Conservation (phyloP, 1,284 basidiomycete genomes). For the Sparassis latifolia region DNA sequence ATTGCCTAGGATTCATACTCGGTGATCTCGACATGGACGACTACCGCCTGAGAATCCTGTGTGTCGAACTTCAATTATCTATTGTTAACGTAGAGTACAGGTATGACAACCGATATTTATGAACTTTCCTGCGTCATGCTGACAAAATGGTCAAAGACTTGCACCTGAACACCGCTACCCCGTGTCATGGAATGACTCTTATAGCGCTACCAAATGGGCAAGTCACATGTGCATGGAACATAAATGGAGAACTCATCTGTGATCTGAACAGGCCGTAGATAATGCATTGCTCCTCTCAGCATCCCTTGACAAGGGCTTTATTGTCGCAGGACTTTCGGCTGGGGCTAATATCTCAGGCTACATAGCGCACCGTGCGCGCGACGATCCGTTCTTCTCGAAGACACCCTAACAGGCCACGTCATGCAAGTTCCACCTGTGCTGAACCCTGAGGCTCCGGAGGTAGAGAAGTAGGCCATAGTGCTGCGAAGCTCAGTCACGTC, state of each 20-base stretch:
- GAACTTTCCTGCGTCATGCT: background rate
- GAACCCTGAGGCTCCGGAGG: constrained; percentile 4
- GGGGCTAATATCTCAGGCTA: constrained; percentile 16
- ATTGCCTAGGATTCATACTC: constrained; percentile 6
- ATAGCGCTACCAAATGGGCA: constrained; percentile 18
- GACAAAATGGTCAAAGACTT: constrained; percentile 2
- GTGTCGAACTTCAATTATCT: constrained; percentile 12
- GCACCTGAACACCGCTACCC: constrained; percentile 16
- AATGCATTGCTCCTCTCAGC: constrained; percentile 7
- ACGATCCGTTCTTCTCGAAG: constrained; percentile 14
- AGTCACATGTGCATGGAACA: too few relatives aligned
- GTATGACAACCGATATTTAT: constrained; percentile 1
- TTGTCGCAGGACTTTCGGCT: constrained; percentile 16
- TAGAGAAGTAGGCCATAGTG: background rate
- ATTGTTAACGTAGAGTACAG: constrained; percentile 18
- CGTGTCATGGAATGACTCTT: constrained; percentile 11
- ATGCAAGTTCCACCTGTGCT: constrained; percentile 9
- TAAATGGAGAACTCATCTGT: too few relatives aligned
- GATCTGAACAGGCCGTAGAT: constrained; percentile 6
- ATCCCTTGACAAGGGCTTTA: constrained; percentile 12
- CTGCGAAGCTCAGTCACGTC: background rate
- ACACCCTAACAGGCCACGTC: constrained; percentile 14
- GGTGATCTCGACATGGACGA: constrained; percentile 14
- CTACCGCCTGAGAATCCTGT: constrained; percentile 9
- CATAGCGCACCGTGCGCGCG: constrained; percentile 10